Evolutionary conservation across 495 filamentous ascomycete genomes (phyloP), one percentile per base, ranked within the genome.

Genomic region (Penicillium chermesinum): DNA sequence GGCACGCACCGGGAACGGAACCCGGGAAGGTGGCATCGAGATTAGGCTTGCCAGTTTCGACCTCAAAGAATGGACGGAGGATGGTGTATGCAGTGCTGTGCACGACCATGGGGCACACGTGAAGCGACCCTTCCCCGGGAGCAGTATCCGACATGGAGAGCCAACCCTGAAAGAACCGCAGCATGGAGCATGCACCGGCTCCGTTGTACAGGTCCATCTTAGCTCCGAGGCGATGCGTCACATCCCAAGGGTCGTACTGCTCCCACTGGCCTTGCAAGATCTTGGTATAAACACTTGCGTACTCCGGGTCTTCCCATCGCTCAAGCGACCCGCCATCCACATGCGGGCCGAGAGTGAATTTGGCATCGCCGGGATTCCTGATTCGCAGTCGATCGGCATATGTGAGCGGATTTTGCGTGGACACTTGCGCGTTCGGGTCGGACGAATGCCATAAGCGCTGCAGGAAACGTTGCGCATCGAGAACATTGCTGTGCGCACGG

Each of bases 141-240:
- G 76, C 82, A 0, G 79, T 85, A 27, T 72, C 63, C 32, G 86
- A 90, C 78, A 95, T 86, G 32, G 83, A 81, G 18, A 95, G 67
- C 89, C 89, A 95, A 10, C 88, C 89, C 59, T 95, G 89, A 55
- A 85, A 91, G 77, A 89, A 88, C 3, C 90, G 77, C 65, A 91
- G 86, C 81, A 90, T 89, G 6, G 79, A 85, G 66, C 87, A 91
- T 10, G 85, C 81, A 0, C 89, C 89, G 0, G 88, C 77, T 2
- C 90, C 90, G 47, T 89, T 79, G 64, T 96, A 90, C 41, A 93
- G 59, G 57, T 95, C 84, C 57, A 82, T 84, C 17, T 80, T 75
- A 14, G 84, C 89, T 0, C 66, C 63, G 3, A 91, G 64, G 15
- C 90, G 74, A 51, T 81, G 80, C 50, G 77, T 80, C 2, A 80